Evolutionary conservation across 2,329 filamentous ascomycete genomes (phyloP), one percentile per base, ranked within the genome.

Genomic region (Albifimbria verrucaria): DNA sequence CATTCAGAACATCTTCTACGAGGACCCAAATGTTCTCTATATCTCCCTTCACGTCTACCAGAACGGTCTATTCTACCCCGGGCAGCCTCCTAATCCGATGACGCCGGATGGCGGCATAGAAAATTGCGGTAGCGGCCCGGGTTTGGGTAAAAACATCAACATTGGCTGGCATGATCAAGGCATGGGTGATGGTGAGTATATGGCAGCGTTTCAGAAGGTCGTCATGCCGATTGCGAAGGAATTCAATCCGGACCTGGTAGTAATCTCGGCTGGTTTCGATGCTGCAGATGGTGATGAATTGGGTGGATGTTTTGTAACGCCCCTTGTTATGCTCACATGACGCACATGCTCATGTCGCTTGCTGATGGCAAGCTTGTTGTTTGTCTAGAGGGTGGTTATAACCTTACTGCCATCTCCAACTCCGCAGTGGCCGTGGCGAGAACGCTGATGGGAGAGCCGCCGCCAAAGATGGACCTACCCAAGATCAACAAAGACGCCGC

Each of bases 301-400:
- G 2, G 94, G 94, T 49, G 91, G 89, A 26, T 99, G 94, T 68
- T 93, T 91, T 65, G 94, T 99, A 5, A 88, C 92, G 1, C 94
- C 94, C 75, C 86, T 4, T 96, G 94, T 66, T 99, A 97, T 67
- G 90, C 92, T 15, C 93, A 99, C 66, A 97, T 99, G 94, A 97
- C 94, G 17, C 92, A 97, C 67, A 97, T 97, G 93, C 82, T 99
- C 47, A 97, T 97, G 92, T 92, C 90, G 2, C 78, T 99, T 20
- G 93, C 94, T 1, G 81, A 86, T 44, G 94, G 94, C 24, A 96
- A 92, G 66, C 81, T 99, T 15, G 89, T 90, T 2, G 93, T 97
- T 9, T 97, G 92, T 66, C 79, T 99, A 2, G 94, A 99, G 73
- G 94, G 94, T 21, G 94, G 94, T 9, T 99, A 99, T 72, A 97